phyloP scores from a whole-genome alignment of 148 eudicot species.

The Tetragonia tetragonoides region DNA sequence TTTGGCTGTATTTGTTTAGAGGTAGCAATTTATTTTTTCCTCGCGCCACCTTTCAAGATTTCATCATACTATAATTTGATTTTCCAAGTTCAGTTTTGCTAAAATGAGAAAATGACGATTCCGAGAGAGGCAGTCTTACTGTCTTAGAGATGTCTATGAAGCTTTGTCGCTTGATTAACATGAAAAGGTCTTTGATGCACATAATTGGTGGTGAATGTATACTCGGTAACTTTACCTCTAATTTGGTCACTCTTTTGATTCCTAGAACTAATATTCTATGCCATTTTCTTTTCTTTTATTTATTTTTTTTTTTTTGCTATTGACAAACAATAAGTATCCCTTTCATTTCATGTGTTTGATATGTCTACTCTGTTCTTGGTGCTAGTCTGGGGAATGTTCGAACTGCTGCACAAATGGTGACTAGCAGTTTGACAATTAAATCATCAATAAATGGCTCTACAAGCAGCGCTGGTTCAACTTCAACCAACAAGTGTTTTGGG shows the following conservation, averaged over 20 bases:
- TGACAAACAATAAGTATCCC: neutral
- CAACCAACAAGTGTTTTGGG: conserved; percentile 12
- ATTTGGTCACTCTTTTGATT: neutral
- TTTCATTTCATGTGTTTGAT: neutral
- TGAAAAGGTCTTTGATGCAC: too few species aligned
- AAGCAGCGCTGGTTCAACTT: conserved; percentile 19
- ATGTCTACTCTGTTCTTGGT: neutral
- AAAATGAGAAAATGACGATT: neutral
- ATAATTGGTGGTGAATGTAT: neutral
- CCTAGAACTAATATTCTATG: neutral
- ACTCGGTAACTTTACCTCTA: neutral
- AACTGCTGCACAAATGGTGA: conserved; percentile 11
- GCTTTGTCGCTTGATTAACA: too few species aligned
- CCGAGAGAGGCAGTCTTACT: neutral
- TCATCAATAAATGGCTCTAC: conserved; percentile 15
- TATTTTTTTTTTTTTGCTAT: neutral
- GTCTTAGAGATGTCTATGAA: neutral
- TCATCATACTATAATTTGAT: neutral
- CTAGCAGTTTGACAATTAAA: conserved; percentile 4
- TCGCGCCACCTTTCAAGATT: neutral
- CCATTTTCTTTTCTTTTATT: neutral
- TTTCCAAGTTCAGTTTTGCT: neutral
- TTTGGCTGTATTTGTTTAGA: neutral
- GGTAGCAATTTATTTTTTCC: neutral
- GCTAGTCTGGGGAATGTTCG: conserved; percentile 13